Evolutionary conservation across 371 early-diverging fungal genomes (phyloP).

Genomic region (Mortierella sp.): DNA sequence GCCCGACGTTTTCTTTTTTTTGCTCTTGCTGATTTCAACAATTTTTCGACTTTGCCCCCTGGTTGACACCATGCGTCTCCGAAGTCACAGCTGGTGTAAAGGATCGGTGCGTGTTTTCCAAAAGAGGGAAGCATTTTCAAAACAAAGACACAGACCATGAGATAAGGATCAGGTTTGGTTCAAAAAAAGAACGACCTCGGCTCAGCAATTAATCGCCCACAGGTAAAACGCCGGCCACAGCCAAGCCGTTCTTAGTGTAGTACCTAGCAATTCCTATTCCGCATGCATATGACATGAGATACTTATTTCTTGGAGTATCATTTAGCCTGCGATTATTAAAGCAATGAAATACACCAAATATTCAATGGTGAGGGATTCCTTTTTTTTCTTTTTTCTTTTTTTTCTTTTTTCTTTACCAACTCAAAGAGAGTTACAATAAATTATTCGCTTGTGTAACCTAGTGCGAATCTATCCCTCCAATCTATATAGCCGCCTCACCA

Average conservation of each 20-base stretch:
- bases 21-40: not conserved
- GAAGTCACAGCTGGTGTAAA: too few relatives aligned
- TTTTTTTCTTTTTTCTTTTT: too few relatives aligned
- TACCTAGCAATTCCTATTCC: too few relatives aligned
- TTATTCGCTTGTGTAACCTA: not conserved
- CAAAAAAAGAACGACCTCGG: not conserved
- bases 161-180: not conserved
- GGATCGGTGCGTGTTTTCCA: too few relatives aligned
- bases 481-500: constrained; percentile 52
- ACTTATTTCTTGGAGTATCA: too few relatives aligned
- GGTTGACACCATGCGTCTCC: not conserved
- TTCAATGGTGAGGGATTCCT: too few relatives aligned
- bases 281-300: too few relatives aligned
- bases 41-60: not conserved
- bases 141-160: not conserved
- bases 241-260: not conserved
- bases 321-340: too few relatives aligned
- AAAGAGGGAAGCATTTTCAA: too few relatives aligned
- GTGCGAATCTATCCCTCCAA: not conserved
- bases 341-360: too few relatives aligned
- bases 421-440: too few relatives aligned
- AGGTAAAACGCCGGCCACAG: not conserved
- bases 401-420: too few relatives aligned
- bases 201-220: not conserved
- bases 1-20: not conserved